A percentile compares a stretch with the other conserved stretches of the same genome.
Conservation (phyloP, 805 yeast species). For the Sugiyamaella boreocaroliniensis region DNA sequence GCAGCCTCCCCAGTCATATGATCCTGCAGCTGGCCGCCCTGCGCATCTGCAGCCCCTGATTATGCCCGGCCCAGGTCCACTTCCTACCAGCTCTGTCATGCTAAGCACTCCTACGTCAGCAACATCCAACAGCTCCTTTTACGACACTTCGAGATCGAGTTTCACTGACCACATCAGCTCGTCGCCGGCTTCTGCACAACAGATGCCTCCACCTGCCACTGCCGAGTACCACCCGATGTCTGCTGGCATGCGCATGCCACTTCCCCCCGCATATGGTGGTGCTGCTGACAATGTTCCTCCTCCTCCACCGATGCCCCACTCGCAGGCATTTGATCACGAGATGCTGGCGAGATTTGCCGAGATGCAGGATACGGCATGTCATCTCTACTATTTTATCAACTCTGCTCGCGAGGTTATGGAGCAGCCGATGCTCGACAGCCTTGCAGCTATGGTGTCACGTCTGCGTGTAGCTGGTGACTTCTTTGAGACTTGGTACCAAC, state of each 20-base stretch:
- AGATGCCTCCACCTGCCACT: too few species aligned
- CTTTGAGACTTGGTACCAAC: slow-evolving; percentile 19
- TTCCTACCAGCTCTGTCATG: not conserved
- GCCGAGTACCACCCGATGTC: not conserved
- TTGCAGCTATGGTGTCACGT: slow-evolving; percentile 14
- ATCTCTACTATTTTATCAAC: slow-evolving; percentile 15
- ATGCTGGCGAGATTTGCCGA: slow-evolving; percentile 12
- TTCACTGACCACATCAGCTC: not conserved
- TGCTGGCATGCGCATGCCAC: not conserved
- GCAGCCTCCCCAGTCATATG: slow-evolving; percentile 5
- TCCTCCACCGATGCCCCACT: not conserved
- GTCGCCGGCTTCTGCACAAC: not conserved
- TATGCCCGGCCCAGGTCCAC: not conserved
- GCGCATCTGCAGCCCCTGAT: not conserved
- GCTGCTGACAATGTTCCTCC: not conserved
- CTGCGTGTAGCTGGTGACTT: slow-evolving; percentile 14
- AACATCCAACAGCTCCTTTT: not conserved
- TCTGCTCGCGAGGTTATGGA: not conserved
- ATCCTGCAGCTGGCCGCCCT: slow-evolving; percentile 1
- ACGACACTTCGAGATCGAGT: not conserved
- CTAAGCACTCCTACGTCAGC: not conserved
- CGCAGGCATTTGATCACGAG: slow-evolving; percentile 2
- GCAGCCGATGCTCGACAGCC: slow-evolving; percentile 9
- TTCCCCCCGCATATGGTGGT: not conserved
- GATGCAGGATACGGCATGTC: slow-evolving; percentile 17